Percentiles rank a stretch among this genome's conserved stretches.
Evolutionary conservation across 257 asterid species (phyloP).

Genomic region (Anisodus acutangulus): DNA sequence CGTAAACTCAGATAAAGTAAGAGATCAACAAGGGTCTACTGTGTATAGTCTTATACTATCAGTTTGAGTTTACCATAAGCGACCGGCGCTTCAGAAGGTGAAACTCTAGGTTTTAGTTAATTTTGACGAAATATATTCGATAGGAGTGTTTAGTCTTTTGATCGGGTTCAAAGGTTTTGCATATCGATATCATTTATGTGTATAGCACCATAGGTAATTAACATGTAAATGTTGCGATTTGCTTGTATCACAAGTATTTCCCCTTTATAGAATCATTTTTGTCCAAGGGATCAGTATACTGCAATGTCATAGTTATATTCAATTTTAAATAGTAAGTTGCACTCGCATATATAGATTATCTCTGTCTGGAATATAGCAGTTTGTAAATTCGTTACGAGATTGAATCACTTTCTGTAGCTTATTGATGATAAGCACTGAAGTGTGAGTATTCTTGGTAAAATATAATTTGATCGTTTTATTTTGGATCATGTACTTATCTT

Average conservation of each 20-base stretch:
- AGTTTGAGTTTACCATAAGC: constrained; percentile 18
- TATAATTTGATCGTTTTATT: background rate
- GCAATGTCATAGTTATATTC: background rate
- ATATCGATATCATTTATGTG: background rate
- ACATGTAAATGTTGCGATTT: background rate
- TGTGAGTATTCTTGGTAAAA: background rate
- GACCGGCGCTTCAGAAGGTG: background rate
- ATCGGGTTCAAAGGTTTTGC: background rate
- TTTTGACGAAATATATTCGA: background rate
- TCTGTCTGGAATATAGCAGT: background rate
- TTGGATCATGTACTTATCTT: background rate
- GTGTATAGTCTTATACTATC: background rate
- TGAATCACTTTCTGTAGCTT: background rate
- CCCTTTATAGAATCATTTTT: background rate
- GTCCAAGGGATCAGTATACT: background rate
- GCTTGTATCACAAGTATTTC: background rate
- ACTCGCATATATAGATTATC: background rate
- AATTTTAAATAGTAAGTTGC: background rate
- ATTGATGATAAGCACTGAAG: background rate
- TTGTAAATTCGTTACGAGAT: background rate
- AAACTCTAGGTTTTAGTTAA: constrained; percentile 11
- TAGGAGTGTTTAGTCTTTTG: background rate
- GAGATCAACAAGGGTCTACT: background rate
- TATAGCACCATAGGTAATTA: background rate
- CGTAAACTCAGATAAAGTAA: constrained; percentile 12